phyloP scores from a whole-genome alignment of 2,329 filamentous ascomycete genomes.

The Claviceps maximensis region DNA sequence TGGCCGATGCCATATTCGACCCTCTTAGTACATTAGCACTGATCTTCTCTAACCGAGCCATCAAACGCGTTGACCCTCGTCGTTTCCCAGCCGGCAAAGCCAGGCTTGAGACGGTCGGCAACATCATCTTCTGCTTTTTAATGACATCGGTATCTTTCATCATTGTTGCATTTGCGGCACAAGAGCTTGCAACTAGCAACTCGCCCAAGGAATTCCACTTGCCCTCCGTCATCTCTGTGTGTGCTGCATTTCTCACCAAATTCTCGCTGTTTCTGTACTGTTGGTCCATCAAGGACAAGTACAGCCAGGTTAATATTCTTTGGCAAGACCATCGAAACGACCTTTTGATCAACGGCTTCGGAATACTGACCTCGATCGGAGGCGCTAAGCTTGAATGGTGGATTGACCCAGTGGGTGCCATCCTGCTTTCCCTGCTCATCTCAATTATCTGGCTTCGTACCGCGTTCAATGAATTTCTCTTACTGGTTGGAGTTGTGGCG shows the following conservation, averaged over 20 bases:
- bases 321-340: constrained; percentile 98
- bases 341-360: constrained; percentile 89
- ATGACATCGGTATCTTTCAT: constrained; percentile 90
- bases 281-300: constrained; percentile 79
- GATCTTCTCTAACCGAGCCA: constrained; percentile 76
- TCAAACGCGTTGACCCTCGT: constrained; percentile 71
- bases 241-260: constrained; percentile 75
- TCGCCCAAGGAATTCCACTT: constrained; percentile 58
- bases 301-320: constrained; percentile 80
- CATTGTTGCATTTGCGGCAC: constrained; percentile 75
- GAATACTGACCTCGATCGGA: constrained; percentile 81
- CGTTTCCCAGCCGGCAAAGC: constrained; percentile 89
- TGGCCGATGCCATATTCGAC: constrained; percentile 92
- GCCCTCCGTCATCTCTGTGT: constrained; percentile 74
- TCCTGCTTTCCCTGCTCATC: constrained; percentile 69
- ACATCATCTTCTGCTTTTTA: constrained; percentile 91
- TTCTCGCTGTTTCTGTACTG: constrained; percentile 79
- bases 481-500: constrained; percentile 81
- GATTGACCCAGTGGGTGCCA: constrained; percentile 87
- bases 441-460: constrained; percentile 71
- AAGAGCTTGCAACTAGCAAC: constrained; percentile 47
- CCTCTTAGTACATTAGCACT: constrained; percentile 79
- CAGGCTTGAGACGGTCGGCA: constrained; percentile 86
- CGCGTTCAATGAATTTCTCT: constrained; percentile 76
- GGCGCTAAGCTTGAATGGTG: constrained; percentile 85